Conservation (phyloP, 2,329 filamentous ascomycete species). For the Madurella mycetomatis region DNA sequence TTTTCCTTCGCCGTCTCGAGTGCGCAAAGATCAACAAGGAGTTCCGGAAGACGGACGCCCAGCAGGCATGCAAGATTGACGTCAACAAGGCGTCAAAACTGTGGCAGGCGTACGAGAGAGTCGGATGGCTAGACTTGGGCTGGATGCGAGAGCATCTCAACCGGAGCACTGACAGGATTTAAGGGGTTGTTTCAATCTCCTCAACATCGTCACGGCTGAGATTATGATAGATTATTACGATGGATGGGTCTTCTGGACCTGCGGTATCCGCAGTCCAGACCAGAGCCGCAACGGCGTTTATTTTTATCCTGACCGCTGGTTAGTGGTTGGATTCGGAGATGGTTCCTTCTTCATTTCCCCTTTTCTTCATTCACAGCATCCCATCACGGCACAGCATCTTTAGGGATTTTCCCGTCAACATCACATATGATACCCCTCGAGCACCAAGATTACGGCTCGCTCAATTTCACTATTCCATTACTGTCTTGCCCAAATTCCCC, state of each 20-base stretch:
- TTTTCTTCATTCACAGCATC: constrained; percentile 6
- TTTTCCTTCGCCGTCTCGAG: constrained; percentile 74
- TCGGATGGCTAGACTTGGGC: constrained; percentile 68
- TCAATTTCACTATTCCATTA: constrained; percentile 5
- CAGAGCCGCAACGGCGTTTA: neutral
- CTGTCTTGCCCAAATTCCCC: constrained; percentile 15
- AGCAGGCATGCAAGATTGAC: constrained; percentile 96
- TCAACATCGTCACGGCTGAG: neutral
- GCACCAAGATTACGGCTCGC: constrained; percentile 2
- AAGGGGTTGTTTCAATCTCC: constrained; percentile 5
- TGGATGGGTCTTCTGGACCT: neutral
- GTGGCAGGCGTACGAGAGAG: constrained; percentile 82
- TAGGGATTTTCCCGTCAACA: constrained; percentile 2
- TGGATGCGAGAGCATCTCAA: constrained; percentile 19
- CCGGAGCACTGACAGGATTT: constrained; percentile 65
- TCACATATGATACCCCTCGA: constrained; percentile 15
- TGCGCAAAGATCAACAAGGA: constrained; percentile 67
- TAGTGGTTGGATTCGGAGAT: no score
- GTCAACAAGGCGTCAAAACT: constrained; percentile 96
- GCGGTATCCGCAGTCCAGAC: neutral
- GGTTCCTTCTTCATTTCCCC: neutral
- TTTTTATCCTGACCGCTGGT: neutral
- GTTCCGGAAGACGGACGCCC: constrained; percentile 91
- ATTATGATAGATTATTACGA: neutral
- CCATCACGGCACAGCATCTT: constrained; percentile 13